Percentiles rank a stretch among this genome's conserved stretches.
phyloP scores from a whole-genome alignment of 345 rosid genomes.

The Punica granatum region DNA sequence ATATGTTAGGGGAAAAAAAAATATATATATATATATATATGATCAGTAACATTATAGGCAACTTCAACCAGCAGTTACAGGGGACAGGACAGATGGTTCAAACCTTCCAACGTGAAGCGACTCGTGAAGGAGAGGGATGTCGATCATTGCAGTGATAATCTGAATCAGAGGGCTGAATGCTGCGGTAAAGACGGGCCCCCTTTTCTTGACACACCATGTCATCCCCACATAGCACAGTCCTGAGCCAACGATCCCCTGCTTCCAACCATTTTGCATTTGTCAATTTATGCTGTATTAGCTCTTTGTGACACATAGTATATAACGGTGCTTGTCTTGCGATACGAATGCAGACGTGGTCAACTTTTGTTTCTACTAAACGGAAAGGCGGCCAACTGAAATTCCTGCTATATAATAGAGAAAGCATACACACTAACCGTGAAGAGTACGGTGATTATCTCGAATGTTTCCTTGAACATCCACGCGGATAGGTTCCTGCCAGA shows the following conservation, averaged over 20 bases:
- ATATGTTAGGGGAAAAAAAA: not conserved
- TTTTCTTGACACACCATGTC: slow-evolving; percentile 65
- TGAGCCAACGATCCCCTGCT: slow-evolving; percentile 54
- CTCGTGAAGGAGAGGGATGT: slow-evolving; percentile 46
- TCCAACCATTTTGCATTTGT: not conserved
- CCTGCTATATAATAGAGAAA: no score
- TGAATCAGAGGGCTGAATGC: slow-evolving; percentile 59
- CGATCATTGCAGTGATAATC: slow-evolving; percentile 47
- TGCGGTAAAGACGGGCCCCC: slow-evolving; percentile 57
- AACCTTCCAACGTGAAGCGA: slow-evolving; percentile 56
- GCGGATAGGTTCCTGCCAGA: slow-evolving; percentile 29
- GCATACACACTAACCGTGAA: slow-evolving; percentile 31
- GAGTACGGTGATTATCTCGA: slow-evolving; percentile 34
- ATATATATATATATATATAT: not conserved
- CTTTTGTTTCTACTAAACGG: no score
- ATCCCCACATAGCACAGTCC: slow-evolving; percentile 51
- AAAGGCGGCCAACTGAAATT: no score
- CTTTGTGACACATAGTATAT: no score
- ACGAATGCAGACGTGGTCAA: no score
- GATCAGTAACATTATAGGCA: not conserved
- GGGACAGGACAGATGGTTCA: not conserved
- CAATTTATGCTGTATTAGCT: not conserved
- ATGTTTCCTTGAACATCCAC: slow-evolving; percentile 39
- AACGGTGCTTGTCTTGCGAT: not conserved
- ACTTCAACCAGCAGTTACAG: not conserved